phyloP scores from a whole-genome alignment of 352 stramenopile species.

The Phytophthora sp. region DNA sequence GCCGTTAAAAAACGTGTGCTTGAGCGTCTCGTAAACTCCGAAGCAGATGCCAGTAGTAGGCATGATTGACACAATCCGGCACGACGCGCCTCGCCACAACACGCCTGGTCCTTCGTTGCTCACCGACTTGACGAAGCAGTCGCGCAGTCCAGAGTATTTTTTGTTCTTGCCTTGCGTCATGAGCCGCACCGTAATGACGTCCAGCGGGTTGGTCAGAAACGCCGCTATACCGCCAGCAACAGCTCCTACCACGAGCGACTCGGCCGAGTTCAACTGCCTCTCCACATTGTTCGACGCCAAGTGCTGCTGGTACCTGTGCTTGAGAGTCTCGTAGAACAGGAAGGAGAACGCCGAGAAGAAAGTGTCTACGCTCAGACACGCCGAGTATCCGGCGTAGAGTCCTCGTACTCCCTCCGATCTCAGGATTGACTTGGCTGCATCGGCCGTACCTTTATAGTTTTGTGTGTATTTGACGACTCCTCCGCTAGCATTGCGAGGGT shows the following conservation, averaged over 20 bases:
- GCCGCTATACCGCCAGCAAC: slow-evolving; percentile 65
- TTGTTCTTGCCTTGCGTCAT: slow-evolving; percentile 84
- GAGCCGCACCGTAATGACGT: slow-evolving; percentile 80
- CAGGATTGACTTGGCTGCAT: slow-evolving; percentile 71
- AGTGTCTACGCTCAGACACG: slow-evolving; percentile 81
- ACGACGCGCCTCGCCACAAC: slow-evolving; percentile 76
- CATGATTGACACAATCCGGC: slow-evolving; percentile 78
- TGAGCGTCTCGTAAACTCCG: slow-evolving; percentile 87
- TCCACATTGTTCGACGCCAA: slow-evolving; percentile 40
- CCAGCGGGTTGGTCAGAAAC: slow-evolving; percentile 83
- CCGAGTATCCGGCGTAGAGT: slow-evolving; percentile 77
- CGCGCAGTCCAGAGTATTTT: slow-evolving; percentile 60
- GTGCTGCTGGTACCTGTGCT: slow-evolving; percentile 54
- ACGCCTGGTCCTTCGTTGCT: slow-evolving; percentile 55
- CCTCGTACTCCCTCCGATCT: slow-evolving; percentile 64
- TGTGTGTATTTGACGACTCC: slow-evolving; percentile 69
- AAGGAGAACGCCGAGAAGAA: slow-evolving; percentile 86
- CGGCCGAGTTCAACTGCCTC: slow-evolving; percentile 48
- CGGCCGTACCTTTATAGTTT: slow-evolving; percentile 72
- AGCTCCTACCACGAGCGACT: slow-evolving; percentile 66
- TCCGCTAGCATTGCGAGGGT: slow-evolving; percentile 70
- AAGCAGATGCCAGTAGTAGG: slow-evolving; percentile 85
- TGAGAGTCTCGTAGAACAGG: slow-evolving; percentile 83
- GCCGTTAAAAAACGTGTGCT: slow-evolving; percentile 69
- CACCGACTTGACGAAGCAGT: slow-evolving; percentile 70